Evolutionary conservation across 768 basidiomycete species (phyloP), one percentile per base, ranked within the genome.

Genomic region (Serpula lacrymans): DNA sequence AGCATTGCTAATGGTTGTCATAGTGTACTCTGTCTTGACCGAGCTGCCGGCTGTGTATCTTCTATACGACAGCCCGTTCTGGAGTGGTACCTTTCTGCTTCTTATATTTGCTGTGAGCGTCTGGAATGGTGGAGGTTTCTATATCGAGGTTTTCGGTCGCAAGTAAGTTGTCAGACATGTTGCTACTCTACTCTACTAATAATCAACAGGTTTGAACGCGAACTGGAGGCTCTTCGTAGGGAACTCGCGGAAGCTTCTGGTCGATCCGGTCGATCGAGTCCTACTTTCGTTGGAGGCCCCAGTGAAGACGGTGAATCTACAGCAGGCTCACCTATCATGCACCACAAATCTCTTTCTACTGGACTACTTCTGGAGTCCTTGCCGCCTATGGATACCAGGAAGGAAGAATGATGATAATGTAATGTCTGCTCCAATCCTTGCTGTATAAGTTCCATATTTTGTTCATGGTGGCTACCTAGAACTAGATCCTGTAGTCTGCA

Each of bases 61-160:
- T 21, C 71, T 96, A 30, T 95, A 95, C 54, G 75, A 88, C 53
- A 88, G 82, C 51, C 65, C 86, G 3, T 67, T 74, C 42, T 88
- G 84, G 78, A 92, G 88, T 50, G 79, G 75, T 13, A 60, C 73
- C 2, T 96, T 92, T 67, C 64, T 97, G 17, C 64, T 94, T 27
- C 49, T 77, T 48, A 85, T 97, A 31, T 89, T 97, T 54, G 69
- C 77, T 12, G 88, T 92, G 32, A 87, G 87, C 44, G 91, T 87
- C 0, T 98, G 93, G 93, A 98, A 97, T 57, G 94, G 94, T 8
- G 92, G 88, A 17, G 89, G 88, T 2, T 96, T 84, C 70, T 96
- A 96, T 60, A 93, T 96, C 39, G 93, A 96, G 60, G 93, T 96
- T 14, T 96, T 95, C 57, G 93, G 93, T 21, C 80, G 93, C 66